Conservation (phyloP, 2,329 filamentous ascomycete genomes). For the Aspergillus tubingensis region DNA sequence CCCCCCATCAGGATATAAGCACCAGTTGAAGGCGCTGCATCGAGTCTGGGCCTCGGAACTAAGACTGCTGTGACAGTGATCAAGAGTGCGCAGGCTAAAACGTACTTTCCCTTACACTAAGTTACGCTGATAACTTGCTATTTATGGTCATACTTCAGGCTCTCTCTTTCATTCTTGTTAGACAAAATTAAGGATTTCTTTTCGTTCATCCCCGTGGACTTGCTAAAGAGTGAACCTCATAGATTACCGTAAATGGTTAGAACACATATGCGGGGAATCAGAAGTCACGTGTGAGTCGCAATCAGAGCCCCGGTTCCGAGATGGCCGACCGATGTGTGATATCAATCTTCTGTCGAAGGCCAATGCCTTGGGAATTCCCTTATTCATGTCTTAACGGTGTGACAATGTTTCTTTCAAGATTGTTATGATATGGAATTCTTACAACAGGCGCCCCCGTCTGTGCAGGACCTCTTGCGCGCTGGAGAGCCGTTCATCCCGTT, state of each 20-base stretch:
- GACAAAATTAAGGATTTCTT: not conserved
- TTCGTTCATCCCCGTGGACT: not conserved
- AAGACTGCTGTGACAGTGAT: not conserved
- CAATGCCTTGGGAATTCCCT: not conserved
- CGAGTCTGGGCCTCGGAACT: not conserved
- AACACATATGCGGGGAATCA: not conserved
- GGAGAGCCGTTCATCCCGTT: constrained; percentile 22
- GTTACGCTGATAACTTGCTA: not conserved
- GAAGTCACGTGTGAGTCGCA: constrained; percentile 7
- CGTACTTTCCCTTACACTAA: not conserved
- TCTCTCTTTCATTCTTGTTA: not conserved
- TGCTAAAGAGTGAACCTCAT: not conserved
- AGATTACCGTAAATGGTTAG: constrained; percentile 14
- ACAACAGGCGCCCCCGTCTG: constrained; percentile 4
- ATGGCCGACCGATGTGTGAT: constrained; percentile 2
- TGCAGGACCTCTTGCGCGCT: constrained; percentile 15
- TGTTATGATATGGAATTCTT: constrained; percentile 10
- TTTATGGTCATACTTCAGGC: not conserved
- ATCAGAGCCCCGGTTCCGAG: constrained; percentile 14
- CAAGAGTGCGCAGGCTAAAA: not conserved
- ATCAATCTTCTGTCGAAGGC: not conserved
- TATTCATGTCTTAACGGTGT: not conserved
- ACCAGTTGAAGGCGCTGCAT: not conserved
- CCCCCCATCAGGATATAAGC: not conserved
- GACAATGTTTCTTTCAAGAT: not conserved